Conservation (phyloP, 768 basidiomycete species). For the Xerocomus brunneocitrinus region DNA sequence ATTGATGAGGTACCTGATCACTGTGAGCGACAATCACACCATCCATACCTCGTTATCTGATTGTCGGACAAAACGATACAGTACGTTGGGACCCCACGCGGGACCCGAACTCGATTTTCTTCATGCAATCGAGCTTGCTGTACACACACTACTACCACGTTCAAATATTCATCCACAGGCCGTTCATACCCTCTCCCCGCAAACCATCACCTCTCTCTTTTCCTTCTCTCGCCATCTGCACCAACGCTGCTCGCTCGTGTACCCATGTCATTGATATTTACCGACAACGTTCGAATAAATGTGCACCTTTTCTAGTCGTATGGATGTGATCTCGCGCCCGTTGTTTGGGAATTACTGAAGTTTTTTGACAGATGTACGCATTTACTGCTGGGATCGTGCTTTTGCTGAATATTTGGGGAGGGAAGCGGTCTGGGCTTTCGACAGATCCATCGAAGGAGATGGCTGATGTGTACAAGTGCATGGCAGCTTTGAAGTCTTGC, state of each 20-base stretch:
- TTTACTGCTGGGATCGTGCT: slow-evolving; percentile 51
- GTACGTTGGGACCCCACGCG: slow-evolving; percentile 44
- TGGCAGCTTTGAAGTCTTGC: slow-evolving; percentile 36
- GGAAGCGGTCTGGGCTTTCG: slow-evolving; percentile 38
- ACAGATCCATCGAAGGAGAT: slow-evolving; percentile 43
- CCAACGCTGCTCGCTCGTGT: slow-evolving; percentile 77
- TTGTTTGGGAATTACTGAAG: background rate
- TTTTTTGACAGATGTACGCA: slow-evolving; percentile 31
- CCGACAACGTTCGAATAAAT: slow-evolving; percentile 30
- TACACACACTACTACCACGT: slow-evolving; percentile 52
- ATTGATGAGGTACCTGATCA: slow-evolving; percentile 59
- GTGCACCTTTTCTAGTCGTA: slow-evolving; percentile 30
- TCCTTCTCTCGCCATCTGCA: slow-evolving; percentile 75
- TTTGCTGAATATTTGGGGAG: slow-evolving; percentile 54
- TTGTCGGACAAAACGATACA: slow-evolving; percentile 17
- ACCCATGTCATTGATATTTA: slow-evolving; percentile 65
- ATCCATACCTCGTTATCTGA: background rate
- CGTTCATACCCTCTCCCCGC: slow-evolving; percentile 66
- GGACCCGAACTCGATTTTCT: slow-evolving; percentile 31
- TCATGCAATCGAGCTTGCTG: slow-evolving; percentile 49
- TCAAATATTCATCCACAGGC: slow-evolving; percentile 72
- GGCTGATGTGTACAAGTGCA: slow-evolving; percentile 48
- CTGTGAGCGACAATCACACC: slow-evolving; percentile 16
- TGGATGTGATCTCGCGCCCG: background rate
- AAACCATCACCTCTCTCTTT: slow-evolving; percentile 46